phyloP scores from a whole-genome alignment of 495 filamentous ascomycete genomes.

The Aspergillus funiculosus region DNA sequence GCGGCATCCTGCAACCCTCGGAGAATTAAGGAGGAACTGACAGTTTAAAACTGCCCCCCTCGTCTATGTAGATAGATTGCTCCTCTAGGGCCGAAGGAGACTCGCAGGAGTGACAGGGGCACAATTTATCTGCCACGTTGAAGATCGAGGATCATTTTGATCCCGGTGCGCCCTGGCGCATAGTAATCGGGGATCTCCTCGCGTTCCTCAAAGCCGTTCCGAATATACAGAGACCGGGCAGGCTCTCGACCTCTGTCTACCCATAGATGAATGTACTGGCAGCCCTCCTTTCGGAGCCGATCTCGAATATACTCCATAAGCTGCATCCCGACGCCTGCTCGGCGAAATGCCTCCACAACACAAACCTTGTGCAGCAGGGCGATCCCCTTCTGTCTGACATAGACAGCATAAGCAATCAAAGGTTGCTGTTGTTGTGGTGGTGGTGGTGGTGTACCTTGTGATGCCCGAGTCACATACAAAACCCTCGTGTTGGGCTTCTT shows the following conservation, averaged over 20 bases:
- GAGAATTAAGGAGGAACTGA: slow-evolving; percentile 15
- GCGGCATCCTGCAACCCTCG: slow-evolving; percentile 18
- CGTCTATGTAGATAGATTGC: slow-evolving; percentile 15
- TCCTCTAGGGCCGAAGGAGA: slow-evolving; percentile 10
- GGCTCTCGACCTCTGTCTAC: slow-evolving; percentile 50
- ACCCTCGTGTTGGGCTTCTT: slow-evolving; percentile 53
- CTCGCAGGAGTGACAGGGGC: slow-evolving; percentile 16
- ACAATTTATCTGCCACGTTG: slow-evolving; percentile 26
- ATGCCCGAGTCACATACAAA: slow-evolving; percentile 36
- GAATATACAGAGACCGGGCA: slow-evolving; percentile 46
- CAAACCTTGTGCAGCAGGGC: slow-evolving; percentile 56
- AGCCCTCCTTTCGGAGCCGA: slow-evolving; percentile 47
- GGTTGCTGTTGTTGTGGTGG: slow-evolving; percentile 17
- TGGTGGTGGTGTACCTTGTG: slow-evolving; percentile 10
- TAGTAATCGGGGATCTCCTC: slow-evolving; percentile 53
- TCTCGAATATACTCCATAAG: slow-evolving; percentile 45
- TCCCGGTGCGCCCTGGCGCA: slow-evolving; percentile 48
- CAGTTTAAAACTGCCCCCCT: slow-evolving; percentile 1
- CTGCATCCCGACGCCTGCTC: slow-evolving; percentile 47
- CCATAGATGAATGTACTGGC: slow-evolving; percentile 53
- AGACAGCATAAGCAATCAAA: slow-evolving; percentile 50
- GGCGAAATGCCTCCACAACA: slow-evolving; percentile 46
- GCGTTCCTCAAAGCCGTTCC: slow-evolving; percentile 47
- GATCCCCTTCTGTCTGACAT: slow-evolving; percentile 46
- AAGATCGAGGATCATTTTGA: slow-evolving; percentile 49